A percentile compares a stretch with the other conserved stretches of the same genome.
Conservation (phyloP, 768 basidiomycete genomes). For the Mycena venus region DNA sequence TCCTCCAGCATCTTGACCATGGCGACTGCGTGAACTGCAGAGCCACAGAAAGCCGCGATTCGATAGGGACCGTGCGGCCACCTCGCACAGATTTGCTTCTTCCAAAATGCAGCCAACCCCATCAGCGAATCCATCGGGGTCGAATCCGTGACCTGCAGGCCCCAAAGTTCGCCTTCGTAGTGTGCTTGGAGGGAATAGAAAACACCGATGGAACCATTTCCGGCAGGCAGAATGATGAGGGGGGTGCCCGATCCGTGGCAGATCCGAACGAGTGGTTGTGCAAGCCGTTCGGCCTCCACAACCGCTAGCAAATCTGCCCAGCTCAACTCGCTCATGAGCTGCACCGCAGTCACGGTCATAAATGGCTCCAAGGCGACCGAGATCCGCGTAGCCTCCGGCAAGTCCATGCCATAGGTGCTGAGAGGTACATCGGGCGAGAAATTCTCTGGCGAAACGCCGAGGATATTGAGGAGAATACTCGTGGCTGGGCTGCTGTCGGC, state of each 20-base stretch:
- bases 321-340: slow-evolving; percentile 45
- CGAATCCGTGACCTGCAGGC: slow-evolving; percentile 28
- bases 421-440: slow-evolving; percentile 46
- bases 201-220: slow-evolving; percentile 20
- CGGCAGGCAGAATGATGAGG: slow-evolving; percentile 28
- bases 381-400: slow-evolving; percentile 44
- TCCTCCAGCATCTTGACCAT: slow-evolving; percentile 29
- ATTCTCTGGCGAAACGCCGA: slow-evolving; percentile 42
- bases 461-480: slow-evolving; percentile 30
- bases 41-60: slow-evolving; percentile 23
- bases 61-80: slow-evolving; percentile 31
- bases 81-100: slow-evolving; percentile 10
- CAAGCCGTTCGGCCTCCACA: background rate
- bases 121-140: slow-evolving; percentile 19
- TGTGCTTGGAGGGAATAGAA: slow-evolving; percentile 24
- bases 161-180: slow-evolving; percentile 26
- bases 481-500: background rate
- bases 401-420: slow-evolving; percentile 50
- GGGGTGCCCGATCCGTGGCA: slow-evolving; percentile 24
- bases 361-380: slow-evolving; percentile 41
- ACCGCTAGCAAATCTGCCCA: slow-evolving; percentile 37
- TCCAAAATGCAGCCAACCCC: slow-evolving; percentile 25
- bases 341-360: slow-evolving; percentile 41
- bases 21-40: slow-evolving; percentile 15
- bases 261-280: slow-evolving; percentile 27